Evolutionary conservation across 371 early-diverging fungal genomes (phyloP), one percentile per base, ranked within the genome.

Genomic region (Parasitella parasitica): DNA sequence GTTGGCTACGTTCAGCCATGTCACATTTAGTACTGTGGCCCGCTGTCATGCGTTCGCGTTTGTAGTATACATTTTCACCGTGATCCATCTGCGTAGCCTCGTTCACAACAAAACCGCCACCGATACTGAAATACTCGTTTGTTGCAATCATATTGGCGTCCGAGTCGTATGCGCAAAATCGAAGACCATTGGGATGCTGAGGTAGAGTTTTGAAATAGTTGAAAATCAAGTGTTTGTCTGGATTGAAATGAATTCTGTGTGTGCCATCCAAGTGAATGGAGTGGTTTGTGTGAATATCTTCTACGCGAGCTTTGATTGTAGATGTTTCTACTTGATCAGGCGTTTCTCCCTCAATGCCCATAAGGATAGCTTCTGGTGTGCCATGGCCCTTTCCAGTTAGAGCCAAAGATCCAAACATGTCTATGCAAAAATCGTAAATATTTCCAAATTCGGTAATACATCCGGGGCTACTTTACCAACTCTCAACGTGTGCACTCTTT

Each of bases 81-180:
- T 92, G 91, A 24, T 86, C 86, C 7, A 92, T 66, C 54, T 91
- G 89, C 1, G 95, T 94, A 28, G 86, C 79, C 18, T 94, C 95
- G 68, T 94, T 94, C 34, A 97, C 93, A 13, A 97, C 95, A 77
- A 97, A 97, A 1, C 97, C 97, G 38, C 97, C 97, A 28, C 97
- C 97, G 71, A 96, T 94, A 58, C 92, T 91, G 71, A 95, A 96
- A 76, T 93, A 95, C 69, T 96, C 95, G 73, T 96, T 93, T 32
- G 94, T 93, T 4, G 94, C 95, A 52, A 95, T 72, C 83, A 93
- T 76, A 64, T 88, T 87, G 26, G 93, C 91, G 16, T 89, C 69
- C 11, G 72, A 70, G 69, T 94, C 91, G 71, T 89, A 94, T 24
- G 89, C 93, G 36, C 92, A 91, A 70, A 96, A 92, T 7, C 96